Evolutionary conservation across 345 rosid genomes (phyloP).

Genomic region (Euphorbia tirucalli): DNA sequence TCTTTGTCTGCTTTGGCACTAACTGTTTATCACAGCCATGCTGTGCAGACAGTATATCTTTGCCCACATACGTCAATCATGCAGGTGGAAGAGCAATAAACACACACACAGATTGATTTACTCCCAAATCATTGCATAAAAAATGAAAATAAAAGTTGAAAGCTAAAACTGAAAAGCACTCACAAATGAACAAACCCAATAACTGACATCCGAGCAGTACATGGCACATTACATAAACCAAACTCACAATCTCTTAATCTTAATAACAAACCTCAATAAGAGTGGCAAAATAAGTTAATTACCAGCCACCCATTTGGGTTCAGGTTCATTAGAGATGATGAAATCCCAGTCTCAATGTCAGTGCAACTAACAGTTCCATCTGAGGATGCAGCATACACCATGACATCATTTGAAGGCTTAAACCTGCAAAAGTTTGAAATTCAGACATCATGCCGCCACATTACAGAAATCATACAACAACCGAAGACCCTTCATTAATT

Average conservation of each 20-base stretch:
- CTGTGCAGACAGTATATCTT: too few relatives aligned
- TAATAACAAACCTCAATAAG: neutral
- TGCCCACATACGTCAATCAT: neutral
- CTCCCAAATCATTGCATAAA: neutral
- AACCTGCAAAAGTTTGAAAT: slow-evolving; percentile 44
- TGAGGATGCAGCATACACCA: slow-evolving; percentile 78
- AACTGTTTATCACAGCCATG: neutral
- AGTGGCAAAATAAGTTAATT: slow-evolving; percentile 1
- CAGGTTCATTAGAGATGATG: slow-evolving; percentile 74
- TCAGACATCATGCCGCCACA: neutral
- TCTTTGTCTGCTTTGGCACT: neutral
- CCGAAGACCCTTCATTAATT: neutral
- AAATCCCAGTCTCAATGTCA: slow-evolving; percentile 86
- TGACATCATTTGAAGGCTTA: slow-evolving; percentile 71
- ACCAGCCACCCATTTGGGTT: slow-evolving; percentile 99
- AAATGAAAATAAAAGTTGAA: neutral
- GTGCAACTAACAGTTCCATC: slow-evolving; percentile 94
- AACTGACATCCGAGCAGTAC: neutral
- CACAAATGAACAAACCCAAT: neutral
- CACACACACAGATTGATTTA: too few relatives aligned
- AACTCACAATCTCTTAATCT: neutral
- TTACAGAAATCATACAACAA: neutral
- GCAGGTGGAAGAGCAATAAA: neutral
- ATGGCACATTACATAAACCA: neutral
- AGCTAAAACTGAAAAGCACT: neutral